phyloP scores from a whole-genome alignment of 1,284 basidiomycete genomes.

The Dichomitus squalens region DNA sequence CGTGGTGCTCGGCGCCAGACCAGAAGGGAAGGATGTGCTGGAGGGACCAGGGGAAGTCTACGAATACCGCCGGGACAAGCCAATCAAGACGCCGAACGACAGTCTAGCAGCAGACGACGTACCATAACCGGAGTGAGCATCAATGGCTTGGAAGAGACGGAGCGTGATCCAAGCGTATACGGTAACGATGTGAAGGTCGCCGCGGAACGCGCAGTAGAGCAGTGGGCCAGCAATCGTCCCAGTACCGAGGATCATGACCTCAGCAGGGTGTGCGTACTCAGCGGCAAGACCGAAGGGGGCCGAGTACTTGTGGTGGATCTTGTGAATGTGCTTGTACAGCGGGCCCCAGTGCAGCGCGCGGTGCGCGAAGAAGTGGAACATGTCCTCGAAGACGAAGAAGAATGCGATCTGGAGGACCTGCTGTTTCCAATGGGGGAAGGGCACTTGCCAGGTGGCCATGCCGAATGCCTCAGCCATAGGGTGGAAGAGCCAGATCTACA shows the following conservation, averaged over 20 bases:
- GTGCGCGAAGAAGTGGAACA: conserved; percentile 91
- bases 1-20: conserved; percentile 98
- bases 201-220: conserved; percentile 77
- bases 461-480: conserved; percentile 90
- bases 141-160: conserved; percentile 96
- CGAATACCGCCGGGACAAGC: not conserved
- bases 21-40: conserved; percentile 95
- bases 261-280: conserved; percentile 95
- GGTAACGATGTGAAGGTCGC: conserved; percentile 86
- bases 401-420: conserved; percentile 84
- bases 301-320: conserved; percentile 96
- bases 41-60: conserved; percentile 97
- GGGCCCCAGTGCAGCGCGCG: conserved; percentile 88
- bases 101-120: conserved; percentile 26
- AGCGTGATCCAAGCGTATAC: conserved; percentile 95
- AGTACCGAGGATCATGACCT: conserved; percentile 88
- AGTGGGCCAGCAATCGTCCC: conserved; percentile 91
- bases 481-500: conserved; percentile 95
- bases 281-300: conserved; percentile 98
- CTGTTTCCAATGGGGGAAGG: conserved; percentile 75
- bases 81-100: not conserved
- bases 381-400: conserved; percentile 97
- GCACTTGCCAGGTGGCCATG: conserved; percentile 92
- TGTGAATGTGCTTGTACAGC: conserved; percentile 98
- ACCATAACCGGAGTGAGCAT: conserved; percentile 97